Evolutionary conservation across 2,329 filamentous ascomycete genomes (phyloP).

Genomic region (Trichoderma gracile): DNA sequence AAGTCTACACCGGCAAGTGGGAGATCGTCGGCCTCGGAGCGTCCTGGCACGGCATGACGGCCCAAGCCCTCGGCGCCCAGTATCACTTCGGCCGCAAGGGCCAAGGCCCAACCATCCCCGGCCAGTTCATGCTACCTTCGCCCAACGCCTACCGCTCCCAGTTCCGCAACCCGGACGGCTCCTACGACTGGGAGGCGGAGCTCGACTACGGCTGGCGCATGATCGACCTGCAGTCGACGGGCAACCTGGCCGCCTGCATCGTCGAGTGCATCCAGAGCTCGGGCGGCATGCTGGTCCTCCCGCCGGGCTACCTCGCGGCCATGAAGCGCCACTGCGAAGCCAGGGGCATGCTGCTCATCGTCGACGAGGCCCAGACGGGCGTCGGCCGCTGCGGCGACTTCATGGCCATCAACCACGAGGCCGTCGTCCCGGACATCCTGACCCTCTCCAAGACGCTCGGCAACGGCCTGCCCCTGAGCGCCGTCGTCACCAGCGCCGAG

Average conservation of each 20-base stretch:
- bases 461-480: conserved; percentile 59
- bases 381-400: conserved; percentile 59
- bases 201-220: conserved; percentile 61
- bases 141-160: conserved; percentile 63
- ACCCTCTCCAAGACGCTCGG: conserved; percentile 63
- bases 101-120: conserved; percentile 53
- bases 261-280: conserved; percentile 62
- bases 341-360: conserved; percentile 60
- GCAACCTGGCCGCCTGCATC: conserved; percentile 64
- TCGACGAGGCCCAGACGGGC: conserved; percentile 63
- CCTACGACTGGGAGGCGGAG: conserved; percentile 63
- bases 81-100: conserved; percentile 57
- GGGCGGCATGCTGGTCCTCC: conserved; percentile 61
- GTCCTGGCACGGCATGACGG: conserved; percentile 64
- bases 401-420: conserved; percentile 59
- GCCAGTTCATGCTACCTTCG: conserved; percentile 57
- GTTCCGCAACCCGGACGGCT: conserved; percentile 58
- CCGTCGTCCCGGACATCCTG: conserved; percentile 58
- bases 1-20: conserved; percentile 64
- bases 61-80: conserved; percentile 53
- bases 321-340: conserved; percentile 57
- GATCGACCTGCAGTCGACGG: conserved; percentile 59
- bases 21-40: conserved; percentile 62
- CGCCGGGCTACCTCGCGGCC: conserved; percentile 57
- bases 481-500: conserved; percentile 56